phyloP scores from a whole-genome alignment of 805 yeast genomes.

The Babjeviella inositovora region DNA sequence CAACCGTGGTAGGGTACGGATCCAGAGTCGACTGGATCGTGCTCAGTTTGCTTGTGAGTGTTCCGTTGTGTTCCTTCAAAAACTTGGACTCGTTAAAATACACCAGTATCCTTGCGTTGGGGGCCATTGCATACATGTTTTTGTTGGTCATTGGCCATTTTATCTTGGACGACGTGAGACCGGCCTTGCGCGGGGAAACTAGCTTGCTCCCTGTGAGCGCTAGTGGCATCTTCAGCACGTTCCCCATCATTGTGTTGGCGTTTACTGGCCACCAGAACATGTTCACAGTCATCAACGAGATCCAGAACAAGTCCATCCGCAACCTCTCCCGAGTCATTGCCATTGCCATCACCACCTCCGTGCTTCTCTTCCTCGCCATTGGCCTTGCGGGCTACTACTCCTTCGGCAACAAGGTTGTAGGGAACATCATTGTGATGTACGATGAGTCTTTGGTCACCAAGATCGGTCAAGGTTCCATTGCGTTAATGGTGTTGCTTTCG shows the following conservation, averaged over 20 bases:
- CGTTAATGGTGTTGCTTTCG: constrained; percentile 59
- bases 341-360: constrained; percentile 34
- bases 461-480: constrained; percentile 45
- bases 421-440: constrained; percentile 59
- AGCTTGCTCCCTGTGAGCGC: constrained; percentile 22
- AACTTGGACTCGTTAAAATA: constrained; percentile 55
- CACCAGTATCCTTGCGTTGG: constrained; percentile 54
- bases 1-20: constrained; percentile 26
- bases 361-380: constrained; percentile 40
- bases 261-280: constrained; percentile 74
- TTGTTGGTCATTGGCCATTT: constrained; percentile 37
- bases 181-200: constrained; percentile 22
- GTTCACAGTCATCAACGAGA: constrained; percentile 62
- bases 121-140: constrained; percentile 48
- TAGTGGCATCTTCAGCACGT: constrained; percentile 36
- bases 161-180: constrained; percentile 22
- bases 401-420: constrained; percentile 49
- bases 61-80: constrained; percentile 48
- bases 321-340: constrained; percentile 27
- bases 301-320: constrained; percentile 32
- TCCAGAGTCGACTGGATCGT: constrained; percentile 38
- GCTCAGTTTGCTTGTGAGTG: constrained; percentile 28
- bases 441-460: constrained; percentile 27
- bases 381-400: constrained; percentile 60
- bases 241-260: constrained; percentile 66